These are phyloP conservation scores for Antarctomyces pellizariae DNA, from an alignment of 495 filamentous ascomycete species.

Conservation along the genomic window DNA sequence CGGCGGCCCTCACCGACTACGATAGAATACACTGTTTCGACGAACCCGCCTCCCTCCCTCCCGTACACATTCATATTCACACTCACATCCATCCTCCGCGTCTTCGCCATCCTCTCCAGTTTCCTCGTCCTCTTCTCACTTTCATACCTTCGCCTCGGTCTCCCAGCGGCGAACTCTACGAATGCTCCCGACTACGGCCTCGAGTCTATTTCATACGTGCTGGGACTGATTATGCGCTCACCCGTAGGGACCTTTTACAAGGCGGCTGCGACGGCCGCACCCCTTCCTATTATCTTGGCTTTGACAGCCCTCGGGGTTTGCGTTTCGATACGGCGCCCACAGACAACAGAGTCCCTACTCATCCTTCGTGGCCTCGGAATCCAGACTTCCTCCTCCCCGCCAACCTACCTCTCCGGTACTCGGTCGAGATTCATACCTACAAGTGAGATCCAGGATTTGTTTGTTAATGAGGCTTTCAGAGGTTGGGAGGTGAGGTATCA, in stretches of 20 bases:
- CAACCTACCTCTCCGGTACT: constrained; percentile 33
- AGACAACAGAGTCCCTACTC: constrained; percentile 61
- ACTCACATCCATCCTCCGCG: constrained; percentile 14
- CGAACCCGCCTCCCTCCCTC: constrained; percentile 31
- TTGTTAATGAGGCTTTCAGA: constrained; percentile 87
- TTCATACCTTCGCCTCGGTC: background rate
- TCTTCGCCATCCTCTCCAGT: constrained; percentile 19
- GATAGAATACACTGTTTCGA: constrained; percentile 69
- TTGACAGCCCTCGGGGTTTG: constrained; percentile 12
- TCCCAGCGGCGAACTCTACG: constrained; percentile 2
- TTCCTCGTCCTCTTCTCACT: constrained; percentile 16
- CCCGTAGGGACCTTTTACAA: constrained; percentile 3
- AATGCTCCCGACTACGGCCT: constrained; percentile 3
- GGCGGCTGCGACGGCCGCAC: constrained; percentile 1
- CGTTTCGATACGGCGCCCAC: constrained; percentile 16
- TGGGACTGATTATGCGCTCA: constrained; percentile 3
- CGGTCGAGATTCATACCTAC: constrained; percentile 84
- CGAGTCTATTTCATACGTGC: constrained; percentile 4
- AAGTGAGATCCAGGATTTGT: constrained; percentile 67
- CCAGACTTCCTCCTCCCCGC: constrained; percentile 52
- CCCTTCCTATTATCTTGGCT: constrained; percentile 5
- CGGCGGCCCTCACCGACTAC: constrained; percentile 66
- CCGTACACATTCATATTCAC: constrained; percentile 21
- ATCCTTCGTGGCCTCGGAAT: constrained; percentile 79
- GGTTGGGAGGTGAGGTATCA: constrained; percentile 86